phyloP scores from a whole-genome alignment of 176 grass and related monocot species.

The Microstegium vimineum region DNA sequence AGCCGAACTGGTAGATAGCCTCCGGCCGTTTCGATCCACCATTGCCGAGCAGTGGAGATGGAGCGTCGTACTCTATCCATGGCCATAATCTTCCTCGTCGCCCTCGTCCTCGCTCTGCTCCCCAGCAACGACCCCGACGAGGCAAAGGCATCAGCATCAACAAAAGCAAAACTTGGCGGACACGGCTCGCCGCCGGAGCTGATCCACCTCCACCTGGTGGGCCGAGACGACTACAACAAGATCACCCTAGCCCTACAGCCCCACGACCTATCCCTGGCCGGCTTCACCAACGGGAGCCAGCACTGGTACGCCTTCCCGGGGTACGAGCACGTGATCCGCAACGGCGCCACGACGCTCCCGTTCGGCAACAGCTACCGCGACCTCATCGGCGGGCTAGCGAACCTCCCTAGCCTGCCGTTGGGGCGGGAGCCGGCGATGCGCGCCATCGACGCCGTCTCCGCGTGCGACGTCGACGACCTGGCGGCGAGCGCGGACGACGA shows the following conservation, averaged over 20 bases:
- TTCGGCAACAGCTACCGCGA: constrained; percentile 23
- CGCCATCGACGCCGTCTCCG: background rate
- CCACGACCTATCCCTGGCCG: constrained; percentile 4
- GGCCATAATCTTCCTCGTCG: too few species aligned
- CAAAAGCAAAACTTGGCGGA: too few species aligned
- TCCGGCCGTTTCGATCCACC: too few species aligned
- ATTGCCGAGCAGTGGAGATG: too few species aligned
- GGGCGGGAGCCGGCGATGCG: background rate
- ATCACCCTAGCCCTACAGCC: background rate
- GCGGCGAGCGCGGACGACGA: background rate
- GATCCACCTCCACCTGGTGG: background rate
- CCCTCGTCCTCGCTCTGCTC: too few species aligned
- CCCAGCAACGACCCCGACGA: too few species aligned
- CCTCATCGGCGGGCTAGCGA: background rate
- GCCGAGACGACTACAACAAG: background rate
- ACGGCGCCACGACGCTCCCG: background rate
- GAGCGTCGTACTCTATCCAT: too few species aligned
- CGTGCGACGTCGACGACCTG: background rate
- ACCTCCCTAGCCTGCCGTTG: background rate
- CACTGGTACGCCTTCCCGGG: constrained; percentile 14
- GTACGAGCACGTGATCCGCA: background rate
- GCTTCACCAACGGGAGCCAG: background rate
- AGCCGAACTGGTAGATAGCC: too few species aligned
- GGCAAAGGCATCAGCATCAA: too few species aligned
- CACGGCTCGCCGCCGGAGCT: background rate